These are phyloP conservation scores for Aspergillus viridinutans DNA, from an alignment of 2,329 filamentous ascomycete genomes.

Conservation along the genomic window DNA sequence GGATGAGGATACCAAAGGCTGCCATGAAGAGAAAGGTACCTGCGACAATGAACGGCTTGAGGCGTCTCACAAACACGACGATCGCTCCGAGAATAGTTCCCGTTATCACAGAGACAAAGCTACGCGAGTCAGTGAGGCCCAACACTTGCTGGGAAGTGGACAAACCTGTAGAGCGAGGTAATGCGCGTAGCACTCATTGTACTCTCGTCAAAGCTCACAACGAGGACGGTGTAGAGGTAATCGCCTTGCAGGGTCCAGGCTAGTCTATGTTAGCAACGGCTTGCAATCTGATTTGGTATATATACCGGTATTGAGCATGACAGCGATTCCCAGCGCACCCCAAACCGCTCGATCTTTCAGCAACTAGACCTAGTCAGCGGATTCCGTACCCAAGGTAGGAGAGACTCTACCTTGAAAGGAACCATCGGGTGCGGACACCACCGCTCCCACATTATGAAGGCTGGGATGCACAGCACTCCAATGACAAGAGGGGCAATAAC, in stretches of 20 bases:
- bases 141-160: background rate
- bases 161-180: constrained; percentile 52
- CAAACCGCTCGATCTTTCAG: constrained; percentile 63
- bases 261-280: constrained; percentile 10
- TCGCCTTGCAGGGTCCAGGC: constrained; percentile 61
- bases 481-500: constrained; percentile 51
- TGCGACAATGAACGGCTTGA: constrained; percentile 61
- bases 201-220: constrained; percentile 59
- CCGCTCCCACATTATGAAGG: constrained; percentile 54
- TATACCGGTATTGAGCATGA: constrained; percentile 26
- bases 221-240: constrained; percentile 60
- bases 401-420: constrained; percentile 47
- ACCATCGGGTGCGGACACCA: constrained; percentile 51
- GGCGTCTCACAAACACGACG: constrained; percentile 54
- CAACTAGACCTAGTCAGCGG: constrained; percentile 28
- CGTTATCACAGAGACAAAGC: constrained; percentile 53
- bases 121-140: constrained; percentile 7
- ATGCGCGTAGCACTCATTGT: constrained; percentile 56
- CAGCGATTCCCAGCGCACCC: constrained; percentile 57
- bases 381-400: background rate
- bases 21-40: constrained; percentile 60
- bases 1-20: constrained; percentile 62
- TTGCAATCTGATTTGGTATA: constrained; percentile 20
- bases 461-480: constrained; percentile 47
- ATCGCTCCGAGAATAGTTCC: constrained; percentile 55